Evolutionary conservation across 2,329 filamentous ascomycete genomes (phyloP).

Genomic region (Pestalotiopsis sp.): DNA sequence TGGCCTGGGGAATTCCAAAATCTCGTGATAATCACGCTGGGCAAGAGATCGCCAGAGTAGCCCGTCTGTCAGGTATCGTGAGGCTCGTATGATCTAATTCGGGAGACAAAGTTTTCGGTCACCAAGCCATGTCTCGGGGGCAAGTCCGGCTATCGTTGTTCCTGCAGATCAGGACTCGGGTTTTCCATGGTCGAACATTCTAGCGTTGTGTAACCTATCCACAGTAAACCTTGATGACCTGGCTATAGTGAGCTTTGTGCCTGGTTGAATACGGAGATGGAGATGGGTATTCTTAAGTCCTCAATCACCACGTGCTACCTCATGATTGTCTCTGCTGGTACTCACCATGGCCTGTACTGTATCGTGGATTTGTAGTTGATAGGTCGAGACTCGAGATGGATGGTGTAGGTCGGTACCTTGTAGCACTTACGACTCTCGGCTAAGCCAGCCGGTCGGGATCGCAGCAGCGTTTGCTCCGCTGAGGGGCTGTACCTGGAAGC

Average conservation of each 20-base stretch:
- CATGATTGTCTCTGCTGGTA: neutral
- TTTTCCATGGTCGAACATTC: neutral
- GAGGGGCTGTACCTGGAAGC: neutral
- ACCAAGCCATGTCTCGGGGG: neutral
- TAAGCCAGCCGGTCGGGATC: neutral
- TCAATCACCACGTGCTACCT: neutral
- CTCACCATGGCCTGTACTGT: neutral
- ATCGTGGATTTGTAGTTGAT: neutral
- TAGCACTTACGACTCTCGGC: neutral
- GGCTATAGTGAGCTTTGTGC: neutral
- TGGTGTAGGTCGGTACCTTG: neutral
- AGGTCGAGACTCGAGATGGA: no score
- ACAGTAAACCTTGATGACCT: neutral
- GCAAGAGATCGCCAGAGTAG: no score
- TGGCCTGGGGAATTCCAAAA: no score
- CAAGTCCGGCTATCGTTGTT: neutral
- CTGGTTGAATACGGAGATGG: neutral
- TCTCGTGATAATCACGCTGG: no score
- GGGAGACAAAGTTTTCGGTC: neutral
- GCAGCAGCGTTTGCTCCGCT: neutral
- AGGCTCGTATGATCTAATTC: neutral
- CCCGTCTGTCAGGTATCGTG: neutral
- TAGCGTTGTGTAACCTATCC: neutral
- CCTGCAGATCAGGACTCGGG: neutral
- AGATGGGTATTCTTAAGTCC: neutral